phyloP scores from a whole-genome alignment of 1,139 yeast species.

The Nakaseomyces glabratus region DNA sequence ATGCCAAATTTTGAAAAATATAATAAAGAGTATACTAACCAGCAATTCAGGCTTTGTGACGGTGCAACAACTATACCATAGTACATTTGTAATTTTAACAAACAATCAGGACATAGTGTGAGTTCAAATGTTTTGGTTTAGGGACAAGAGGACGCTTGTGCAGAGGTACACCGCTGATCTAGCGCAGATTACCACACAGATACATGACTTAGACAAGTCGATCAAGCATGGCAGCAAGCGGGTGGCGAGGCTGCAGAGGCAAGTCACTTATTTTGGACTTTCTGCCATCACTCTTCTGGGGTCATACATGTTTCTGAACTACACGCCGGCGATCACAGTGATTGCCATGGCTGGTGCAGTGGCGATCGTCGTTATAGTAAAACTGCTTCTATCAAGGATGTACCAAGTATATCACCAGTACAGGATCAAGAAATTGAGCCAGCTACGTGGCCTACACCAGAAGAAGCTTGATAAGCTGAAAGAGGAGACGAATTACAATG shows the following conservation, averaged over 20 bases:
- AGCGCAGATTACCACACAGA: conserved; percentile 23
- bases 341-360: conserved; percentile 7
- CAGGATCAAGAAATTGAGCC: conserved; percentile 28
- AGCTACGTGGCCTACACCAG: conserved; percentile 44
- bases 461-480: conserved; percentile 67
- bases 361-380: conserved; percentile 11
- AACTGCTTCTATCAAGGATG: conserved; percentile 12
- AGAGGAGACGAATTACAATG: conserved; percentile 65
- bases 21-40: no score
- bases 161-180: conserved; percentile 26
- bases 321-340: conserved; percentile 8
- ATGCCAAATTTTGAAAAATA: no score
- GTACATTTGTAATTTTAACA: no score
- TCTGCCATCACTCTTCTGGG: conserved; percentile 10
- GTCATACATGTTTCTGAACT: conserved; percentile 12
- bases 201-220: conserved; percentile 22
- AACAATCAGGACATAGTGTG: no score
- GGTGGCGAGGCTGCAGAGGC: conserved; percentile 15
- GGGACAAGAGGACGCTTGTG: conserved; percentile 14
- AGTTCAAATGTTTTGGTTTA: not conserved
- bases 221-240: conserved; percentile 16
- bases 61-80: no score
- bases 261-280: conserved; percentile 19
- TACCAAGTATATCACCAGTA: conserved; percentile 16
- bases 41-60: no score